Conservation (phyloP, 495 filamentous ascomycete species). For the Letharia columbiana region DNA sequence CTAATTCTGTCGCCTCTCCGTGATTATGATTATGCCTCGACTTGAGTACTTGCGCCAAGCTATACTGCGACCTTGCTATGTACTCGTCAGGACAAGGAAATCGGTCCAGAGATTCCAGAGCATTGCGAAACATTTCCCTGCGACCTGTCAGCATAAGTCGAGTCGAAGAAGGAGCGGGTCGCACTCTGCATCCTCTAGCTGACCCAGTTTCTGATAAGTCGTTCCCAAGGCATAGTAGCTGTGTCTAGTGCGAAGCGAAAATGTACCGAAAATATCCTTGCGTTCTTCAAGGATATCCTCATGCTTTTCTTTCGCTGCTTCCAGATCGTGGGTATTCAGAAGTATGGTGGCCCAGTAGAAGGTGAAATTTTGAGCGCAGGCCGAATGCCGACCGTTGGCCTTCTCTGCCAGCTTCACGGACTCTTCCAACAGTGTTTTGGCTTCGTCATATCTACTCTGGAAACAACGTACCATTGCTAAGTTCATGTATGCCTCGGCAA, state of each 20-base stretch:
- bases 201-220: not conserved
- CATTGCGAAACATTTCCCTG: not conserved
- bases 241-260: not conserved
- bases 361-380: slow-evolving; percentile 1
- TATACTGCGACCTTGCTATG: slow-evolving; percentile 1
- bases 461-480: not conserved
- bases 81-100: slow-evolving; percentile 1
- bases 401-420: not conserved
- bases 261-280: not conserved
- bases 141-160: not conserved
- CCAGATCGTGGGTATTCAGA: not conserved
- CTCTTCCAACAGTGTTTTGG: not conserved
- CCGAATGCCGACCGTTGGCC: not conserved
- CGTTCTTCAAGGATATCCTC: not conserved
- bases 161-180: not conserved
- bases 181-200: not conserved
- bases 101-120: not conserved
- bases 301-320: not conserved
- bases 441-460: slow-evolving; percentile 1
- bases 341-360: slow-evolving; percentile 3
- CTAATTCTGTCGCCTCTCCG: not conserved
- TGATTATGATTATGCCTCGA: not conserved
- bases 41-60: not conserved
- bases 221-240: not conserved
- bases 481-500: slow-evolving; percentile 5